phyloP scores from a whole-genome alignment of 768 basidiomycete genomes.

The Suillus occidentalis region DNA sequence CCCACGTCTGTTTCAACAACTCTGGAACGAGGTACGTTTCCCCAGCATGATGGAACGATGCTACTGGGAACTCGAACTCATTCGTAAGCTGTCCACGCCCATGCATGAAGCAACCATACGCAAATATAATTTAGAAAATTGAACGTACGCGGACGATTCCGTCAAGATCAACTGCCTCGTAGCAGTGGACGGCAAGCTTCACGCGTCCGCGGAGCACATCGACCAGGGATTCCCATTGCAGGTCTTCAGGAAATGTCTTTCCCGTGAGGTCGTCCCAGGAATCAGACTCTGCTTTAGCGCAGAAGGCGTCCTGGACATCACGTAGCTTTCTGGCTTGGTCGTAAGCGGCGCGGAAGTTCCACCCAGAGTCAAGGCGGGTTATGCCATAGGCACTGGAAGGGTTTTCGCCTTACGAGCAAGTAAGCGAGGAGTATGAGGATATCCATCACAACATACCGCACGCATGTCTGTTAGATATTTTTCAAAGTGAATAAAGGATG shows the following conservation, averaged over 20 bases:
- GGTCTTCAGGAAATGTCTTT: conserved; percentile 50
- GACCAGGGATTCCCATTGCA: conserved; percentile 78
- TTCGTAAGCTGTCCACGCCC: conserved; percentile 58
- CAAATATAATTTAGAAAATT: conserved; percentile 8
- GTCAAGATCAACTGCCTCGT: conserved; percentile 71
- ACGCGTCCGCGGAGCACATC: conserved; percentile 78
- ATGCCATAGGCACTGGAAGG: conserved; percentile 41
- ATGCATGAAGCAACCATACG: background rate
- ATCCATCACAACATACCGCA: conserved; percentile 36
- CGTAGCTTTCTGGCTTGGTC: conserved; percentile 69
- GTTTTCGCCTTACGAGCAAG: conserved; percentile 30
- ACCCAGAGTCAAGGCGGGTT: conserved; percentile 75
- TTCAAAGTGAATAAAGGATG: background rate
- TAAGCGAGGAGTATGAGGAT: background rate
- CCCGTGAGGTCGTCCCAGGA: conserved; percentile 37
- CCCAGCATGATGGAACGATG: conserved; percentile 77
- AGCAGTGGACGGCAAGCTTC: conserved; percentile 47
- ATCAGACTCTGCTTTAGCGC: conserved; percentile 55
- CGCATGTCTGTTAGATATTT: conserved; percentile 29
- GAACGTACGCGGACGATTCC: conserved; percentile 64
- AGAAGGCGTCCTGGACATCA: conserved; percentile 70
- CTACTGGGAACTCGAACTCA: conserved; percentile 80
- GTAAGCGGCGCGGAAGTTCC: conserved; percentile 80
- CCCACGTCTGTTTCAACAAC: conserved; percentile 69
- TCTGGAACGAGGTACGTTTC: conserved; percentile 84